Percentiles rank a stretch among this genome's conserved stretches.
phyloP scores from a whole-genome alignment of 225 moss, liverwort and hornwort genomes.

The Neckera pumila region DNA sequence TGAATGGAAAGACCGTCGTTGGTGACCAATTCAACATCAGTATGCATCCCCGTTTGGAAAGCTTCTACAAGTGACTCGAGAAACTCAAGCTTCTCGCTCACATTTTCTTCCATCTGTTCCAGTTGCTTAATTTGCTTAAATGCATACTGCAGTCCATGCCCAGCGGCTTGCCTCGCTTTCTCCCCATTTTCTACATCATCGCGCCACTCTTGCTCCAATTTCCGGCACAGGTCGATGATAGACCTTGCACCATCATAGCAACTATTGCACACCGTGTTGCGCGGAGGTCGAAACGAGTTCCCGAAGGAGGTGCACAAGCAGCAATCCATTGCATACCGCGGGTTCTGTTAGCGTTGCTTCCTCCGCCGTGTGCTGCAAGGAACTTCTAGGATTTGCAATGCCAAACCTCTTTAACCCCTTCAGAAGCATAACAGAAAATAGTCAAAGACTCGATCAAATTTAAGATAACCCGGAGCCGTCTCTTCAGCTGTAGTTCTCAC shows the following conservation, averaged over 20 bases:
- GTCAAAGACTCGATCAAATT: not conserved
- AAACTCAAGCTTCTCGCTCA: slow-evolving; percentile 90
- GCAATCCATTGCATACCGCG: slow-evolving; percentile 13
- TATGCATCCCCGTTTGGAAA: slow-evolving; percentile 71
- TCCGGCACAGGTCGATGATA: slow-evolving; percentile 72
- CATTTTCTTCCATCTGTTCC: slow-evolving; percentile 77
- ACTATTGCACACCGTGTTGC: slow-evolving; percentile 56
- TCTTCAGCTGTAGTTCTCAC: not conserved
- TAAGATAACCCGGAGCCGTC: not conserved
- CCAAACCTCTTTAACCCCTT: not conserved
- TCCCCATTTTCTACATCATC: slow-evolving; percentile 61
- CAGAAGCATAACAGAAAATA: not conserved
- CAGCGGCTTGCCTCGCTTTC: slow-evolving; percentile 30
- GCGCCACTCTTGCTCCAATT: slow-evolving; percentile 82
- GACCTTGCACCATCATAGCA: slow-evolving; percentile 74
- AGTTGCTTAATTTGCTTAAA: slow-evolving; percentile 82
- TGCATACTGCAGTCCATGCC: slow-evolving; percentile 60
- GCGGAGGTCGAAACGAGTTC: slow-evolving; percentile 75
- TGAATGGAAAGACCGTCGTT: slow-evolving; percentile 84
- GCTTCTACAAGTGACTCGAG: slow-evolving; percentile 89
- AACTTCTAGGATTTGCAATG: not conserved
- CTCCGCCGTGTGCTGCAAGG: not conserved
- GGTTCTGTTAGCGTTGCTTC: not conserved
- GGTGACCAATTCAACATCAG: slow-evolving; percentile 78
- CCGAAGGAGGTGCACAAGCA: slow-evolving; percentile 74